Conservation (phyloP, 225 moss, liverwort and hornwort genomes). For the Bryum argenteum region DNA sequence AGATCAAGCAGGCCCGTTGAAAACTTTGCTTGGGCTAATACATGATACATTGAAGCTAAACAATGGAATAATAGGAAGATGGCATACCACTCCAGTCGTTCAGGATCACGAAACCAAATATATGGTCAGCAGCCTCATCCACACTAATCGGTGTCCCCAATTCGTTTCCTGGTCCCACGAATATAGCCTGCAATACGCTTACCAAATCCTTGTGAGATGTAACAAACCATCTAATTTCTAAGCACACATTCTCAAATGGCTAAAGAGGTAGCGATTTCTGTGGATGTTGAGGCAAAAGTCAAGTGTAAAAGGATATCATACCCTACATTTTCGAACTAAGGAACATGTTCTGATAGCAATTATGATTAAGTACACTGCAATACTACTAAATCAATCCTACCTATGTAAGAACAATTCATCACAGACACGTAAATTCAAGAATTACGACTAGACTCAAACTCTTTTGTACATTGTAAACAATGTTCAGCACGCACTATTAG, state of each 20-base stretch:
- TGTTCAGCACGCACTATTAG: too few relatives aligned
- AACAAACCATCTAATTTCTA: not conserved
- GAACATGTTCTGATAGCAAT: not conserved
- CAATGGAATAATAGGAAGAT: not conserved
- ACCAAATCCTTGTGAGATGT: conserved; percentile 3
- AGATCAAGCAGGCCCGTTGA: not conserved
- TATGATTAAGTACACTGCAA: not conserved
- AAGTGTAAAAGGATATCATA: not conserved
- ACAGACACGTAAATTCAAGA: too few relatives aligned
- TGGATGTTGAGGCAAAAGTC: too few relatives aligned
- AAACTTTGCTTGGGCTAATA: conserved; percentile 2
- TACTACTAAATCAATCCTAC: too few relatives aligned
- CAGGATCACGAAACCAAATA: conserved; percentile 94
- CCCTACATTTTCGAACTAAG: not conserved
- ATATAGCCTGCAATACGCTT: conserved; percentile 63
- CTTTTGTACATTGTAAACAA: too few relatives aligned
- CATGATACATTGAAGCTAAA: conserved; percentile 19
- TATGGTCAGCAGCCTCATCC: conserved; percentile 71
- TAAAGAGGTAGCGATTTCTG: not conserved
- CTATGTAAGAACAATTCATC: too few relatives aligned
- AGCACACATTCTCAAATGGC: not conserved
- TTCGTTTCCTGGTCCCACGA: conserved; percentile 76
- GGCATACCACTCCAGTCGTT: conserved; percentile 96
- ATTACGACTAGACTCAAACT: too few relatives aligned
- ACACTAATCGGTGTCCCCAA: conserved; percentile 73